phyloP scores from a whole-genome alignment of 768 basidiomycete genomes.

The Tremella yokohamensis region DNA sequence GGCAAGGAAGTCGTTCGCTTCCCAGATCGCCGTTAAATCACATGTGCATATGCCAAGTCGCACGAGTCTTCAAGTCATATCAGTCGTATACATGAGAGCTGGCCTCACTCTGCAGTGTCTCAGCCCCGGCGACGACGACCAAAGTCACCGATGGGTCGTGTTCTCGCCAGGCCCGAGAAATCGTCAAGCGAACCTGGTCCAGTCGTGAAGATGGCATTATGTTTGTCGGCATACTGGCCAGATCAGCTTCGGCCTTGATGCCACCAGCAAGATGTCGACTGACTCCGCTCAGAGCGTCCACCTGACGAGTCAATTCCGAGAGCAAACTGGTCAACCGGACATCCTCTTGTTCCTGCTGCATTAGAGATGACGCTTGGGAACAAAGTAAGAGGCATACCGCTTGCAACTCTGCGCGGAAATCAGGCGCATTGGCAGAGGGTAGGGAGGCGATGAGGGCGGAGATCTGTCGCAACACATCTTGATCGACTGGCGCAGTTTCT shows the following conservation, averaged over 20 bases:
- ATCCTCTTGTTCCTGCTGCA: slow-evolving; percentile 82
- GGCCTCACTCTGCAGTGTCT: too few species aligned
- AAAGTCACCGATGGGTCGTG: too few species aligned
- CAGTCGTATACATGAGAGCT: too few species aligned
- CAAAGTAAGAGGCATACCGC: slow-evolving; percentile 56
- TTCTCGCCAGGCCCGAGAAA: too few species aligned
- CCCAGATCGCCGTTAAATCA: too few species aligned
- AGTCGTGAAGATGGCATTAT: slow-evolving; percentile 9
- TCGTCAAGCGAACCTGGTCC: too few species aligned
- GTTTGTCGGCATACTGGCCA: slow-evolving; percentile 16
- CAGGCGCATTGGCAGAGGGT: slow-evolving; percentile 76
- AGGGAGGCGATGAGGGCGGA: slow-evolving; percentile 81
- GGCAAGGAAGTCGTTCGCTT: too few species aligned
- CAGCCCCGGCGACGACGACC: too few species aligned
- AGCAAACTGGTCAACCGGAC: slow-evolving; percentile 88
- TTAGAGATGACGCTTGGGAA: slow-evolving; percentile 9
- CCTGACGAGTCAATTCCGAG: slow-evolving; percentile 79
- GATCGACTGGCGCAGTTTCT: slow-evolving; percentile 75
- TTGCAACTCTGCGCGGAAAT: slow-evolving; percentile 82
- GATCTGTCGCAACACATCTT: slow-evolving; percentile 75
- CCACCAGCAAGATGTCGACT: slow-evolving; percentile 40
- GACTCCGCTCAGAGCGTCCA: slow-evolving; percentile 84
- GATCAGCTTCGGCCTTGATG: slow-evolving; percentile 11
- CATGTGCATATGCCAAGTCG: too few species aligned
- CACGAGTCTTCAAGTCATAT: too few species aligned